These are phyloP conservation scores for Lindgomyces ingoldianus DNA, from an alignment of 495 filamentous ascomycete genomes.

Conservation along the genomic window DNA sequence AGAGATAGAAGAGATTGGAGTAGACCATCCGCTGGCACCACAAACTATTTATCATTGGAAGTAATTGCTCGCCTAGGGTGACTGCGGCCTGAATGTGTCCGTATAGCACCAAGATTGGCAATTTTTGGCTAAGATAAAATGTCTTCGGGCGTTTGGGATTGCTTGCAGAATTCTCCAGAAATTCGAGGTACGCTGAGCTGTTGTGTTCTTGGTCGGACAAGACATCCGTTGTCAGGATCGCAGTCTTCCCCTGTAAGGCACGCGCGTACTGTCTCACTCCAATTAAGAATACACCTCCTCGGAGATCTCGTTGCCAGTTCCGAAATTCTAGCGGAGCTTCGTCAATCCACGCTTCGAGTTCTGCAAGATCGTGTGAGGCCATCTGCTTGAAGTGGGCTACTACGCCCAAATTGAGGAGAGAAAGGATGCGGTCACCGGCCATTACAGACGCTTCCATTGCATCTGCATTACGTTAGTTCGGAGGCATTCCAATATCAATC, in stretches of 20 bases:
- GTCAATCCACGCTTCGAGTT: constrained; percentile 72
- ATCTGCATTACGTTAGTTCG: neutral
- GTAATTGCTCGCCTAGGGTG: constrained; percentile 63
- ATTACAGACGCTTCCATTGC: constrained; percentile 70
- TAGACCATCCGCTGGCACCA: constrained; percentile 74
- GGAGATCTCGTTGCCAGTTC: constrained; percentile 72
- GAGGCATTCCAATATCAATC: too few species aligned
- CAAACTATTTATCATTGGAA: constrained; percentile 59
- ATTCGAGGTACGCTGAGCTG: constrained; percentile 63
- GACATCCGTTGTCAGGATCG: constrained; percentile 57
- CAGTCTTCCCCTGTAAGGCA: constrained; percentile 83
- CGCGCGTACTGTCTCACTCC: constrained; percentile 71
- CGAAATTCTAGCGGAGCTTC: constrained; percentile 75
- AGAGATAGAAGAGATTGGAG: constrained; percentile 66
- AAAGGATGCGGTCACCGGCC: constrained; percentile 72
- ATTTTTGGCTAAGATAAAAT: constrained; percentile 71
- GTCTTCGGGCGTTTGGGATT: constrained; percentile 56
- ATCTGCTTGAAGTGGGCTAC: constrained; percentile 70
- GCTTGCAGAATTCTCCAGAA: constrained; percentile 52
- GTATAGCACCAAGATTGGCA: constrained; percentile 72
- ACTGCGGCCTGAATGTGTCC: constrained; percentile 72
- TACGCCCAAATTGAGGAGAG: constrained; percentile 72
- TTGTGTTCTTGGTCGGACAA: constrained; percentile 74
- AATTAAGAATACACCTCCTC: constrained; percentile 74
- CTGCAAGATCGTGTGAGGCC: constrained; percentile 70